Conservation (phyloP, 148 eudicot species). For the Rhododendron vialii region DNA sequence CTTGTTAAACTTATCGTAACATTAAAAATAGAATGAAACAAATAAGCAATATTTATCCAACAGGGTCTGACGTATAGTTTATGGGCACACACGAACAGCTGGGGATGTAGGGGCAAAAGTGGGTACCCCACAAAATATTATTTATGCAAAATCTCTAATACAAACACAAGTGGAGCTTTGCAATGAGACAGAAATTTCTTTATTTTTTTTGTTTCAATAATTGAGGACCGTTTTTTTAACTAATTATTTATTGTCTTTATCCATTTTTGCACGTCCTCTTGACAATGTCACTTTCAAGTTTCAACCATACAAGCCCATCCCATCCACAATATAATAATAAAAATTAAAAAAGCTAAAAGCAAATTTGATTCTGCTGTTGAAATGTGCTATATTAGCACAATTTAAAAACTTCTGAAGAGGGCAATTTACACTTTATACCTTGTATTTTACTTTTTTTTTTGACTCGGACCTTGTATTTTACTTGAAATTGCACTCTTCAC, state of each 20-base stretch:
- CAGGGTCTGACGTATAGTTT: not conserved
- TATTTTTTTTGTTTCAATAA: not conserved
- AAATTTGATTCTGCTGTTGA: not conserved
- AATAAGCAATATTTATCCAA: not conserved
- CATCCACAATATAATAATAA: not conserved
- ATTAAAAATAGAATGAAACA: not conserved
- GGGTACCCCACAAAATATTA: not conserved
- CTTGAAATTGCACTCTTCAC: not conserved
- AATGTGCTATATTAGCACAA: not conserved
- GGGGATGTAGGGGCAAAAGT: not conserved
- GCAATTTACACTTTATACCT: not conserved
- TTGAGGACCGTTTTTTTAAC: not conserved
- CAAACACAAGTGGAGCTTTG: slow-evolving; percentile 4
- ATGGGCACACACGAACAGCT: not conserved
- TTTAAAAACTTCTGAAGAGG: not conserved
- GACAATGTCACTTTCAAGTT: slow-evolving; percentile 9
- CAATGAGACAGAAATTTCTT: slow-evolving; percentile 4
- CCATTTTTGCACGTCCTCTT: not conserved
- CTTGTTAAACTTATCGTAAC: no score
- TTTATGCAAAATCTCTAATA: not conserved
- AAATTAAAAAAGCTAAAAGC: not conserved
- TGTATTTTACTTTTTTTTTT: not conserved
- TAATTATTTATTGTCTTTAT: not conserved
- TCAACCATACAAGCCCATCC: slow-evolving; percentile 7
- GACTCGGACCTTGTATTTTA: not conserved